Evolutionary conservation across 2,329 filamentous ascomycete genomes (phyloP), one percentile per base, ranked within the genome.

Genomic region (Colletotrichum sp.): DNA sequence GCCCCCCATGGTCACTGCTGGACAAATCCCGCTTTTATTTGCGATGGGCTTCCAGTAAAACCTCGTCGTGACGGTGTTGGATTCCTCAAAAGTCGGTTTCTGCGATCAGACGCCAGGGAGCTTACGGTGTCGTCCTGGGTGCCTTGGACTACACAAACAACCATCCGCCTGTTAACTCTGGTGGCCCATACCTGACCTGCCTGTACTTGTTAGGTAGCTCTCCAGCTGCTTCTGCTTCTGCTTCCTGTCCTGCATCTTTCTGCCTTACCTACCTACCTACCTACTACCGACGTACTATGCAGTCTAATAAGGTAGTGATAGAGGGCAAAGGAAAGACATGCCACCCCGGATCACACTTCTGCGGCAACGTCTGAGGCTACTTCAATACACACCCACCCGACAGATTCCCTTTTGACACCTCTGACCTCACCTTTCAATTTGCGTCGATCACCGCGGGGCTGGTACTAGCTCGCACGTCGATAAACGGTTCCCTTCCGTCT

Each of bases 391-490:
- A 60, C 74, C 63, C 74, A 76, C 74, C 74, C 34, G 57, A 61
- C 43, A 76, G 48, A 69, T 65, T 69, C 70, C 64, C 74, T 65
- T 74, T 74, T 68, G 59, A 69, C 74, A 76, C 74, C 74, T 76
- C 70, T 76, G 74, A 76, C 74, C 74, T 76, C 74, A 76, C 74
- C 65, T 76, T 34, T 72, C n/a, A 64, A 65, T 69, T 59, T 36
- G 34, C 70, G 57, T 65, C 74, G 70, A 76, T 76, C 65, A 76
- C 74, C 74, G 74, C 74, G 74, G 74, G 74, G 74, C 74, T 76
- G 36, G n/a, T 55, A 59, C 36, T 43, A 52, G n/a, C 32, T 65
- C 57, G 7, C 63, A 24, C 21, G 24, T 63, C 73, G 39, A 34
- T 24, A 34, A 76, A 74, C 67, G 67, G 67, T 69, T 61, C 26